These are phyloP conservation scores for Stellera chamaejasme DNA, from an alignment of 345 rosid genomes.

Conservation along the genomic window DNA sequence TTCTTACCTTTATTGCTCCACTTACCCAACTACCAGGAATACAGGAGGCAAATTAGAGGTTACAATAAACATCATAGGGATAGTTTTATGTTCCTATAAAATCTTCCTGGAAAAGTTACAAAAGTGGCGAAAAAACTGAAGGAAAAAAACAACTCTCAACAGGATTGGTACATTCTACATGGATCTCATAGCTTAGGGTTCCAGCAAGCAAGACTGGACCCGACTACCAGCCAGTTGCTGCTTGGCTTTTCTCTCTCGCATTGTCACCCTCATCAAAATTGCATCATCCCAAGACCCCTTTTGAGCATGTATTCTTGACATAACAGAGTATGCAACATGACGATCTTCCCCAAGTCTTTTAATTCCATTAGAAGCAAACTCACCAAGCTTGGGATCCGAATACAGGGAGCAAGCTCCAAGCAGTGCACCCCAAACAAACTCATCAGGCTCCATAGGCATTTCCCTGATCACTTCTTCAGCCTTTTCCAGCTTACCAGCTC, in stretches of 20 bases:
- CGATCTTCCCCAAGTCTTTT: slow-evolving; percentile 30
- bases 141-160: too few relatives aligned
- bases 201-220: slow-evolving; percentile 14
- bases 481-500: slow-evolving; percentile 42
- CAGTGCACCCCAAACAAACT: slow-evolving; percentile 52
- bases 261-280: slow-evolving; percentile 22
- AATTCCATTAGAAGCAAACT: slow-evolving; percentile 35
- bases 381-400: slow-evolving; percentile 35
- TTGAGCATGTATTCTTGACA: slow-evolving; percentile 36
- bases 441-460: slow-evolving; percentile 43
- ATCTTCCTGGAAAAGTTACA: too few relatives aligned
- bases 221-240: slow-evolving; percentile 41
- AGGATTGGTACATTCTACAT: too few relatives aligned
- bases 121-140: too few relatives aligned
- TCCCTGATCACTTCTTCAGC: slow-evolving; percentile 38
- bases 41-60: too few relatives aligned
- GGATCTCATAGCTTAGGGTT: not conserved
- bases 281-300: slow-evolving; percentile 26
- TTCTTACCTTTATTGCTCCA: too few relatives aligned
- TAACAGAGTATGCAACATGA: slow-evolving; percentile 31
- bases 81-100: too few relatives aligned
- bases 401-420: slow-evolving; percentile 48
- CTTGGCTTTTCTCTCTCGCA: slow-evolving; percentile 17
- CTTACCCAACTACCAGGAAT: too few relatives aligned
- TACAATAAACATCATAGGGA: too few relatives aligned